A percentile compares a stretch with the other conserved stretches of the same genome.
Evolutionary conservation across 2,329 filamentous ascomycete species (phyloP).

Genomic region (Ciborinia camelliae): DNA sequence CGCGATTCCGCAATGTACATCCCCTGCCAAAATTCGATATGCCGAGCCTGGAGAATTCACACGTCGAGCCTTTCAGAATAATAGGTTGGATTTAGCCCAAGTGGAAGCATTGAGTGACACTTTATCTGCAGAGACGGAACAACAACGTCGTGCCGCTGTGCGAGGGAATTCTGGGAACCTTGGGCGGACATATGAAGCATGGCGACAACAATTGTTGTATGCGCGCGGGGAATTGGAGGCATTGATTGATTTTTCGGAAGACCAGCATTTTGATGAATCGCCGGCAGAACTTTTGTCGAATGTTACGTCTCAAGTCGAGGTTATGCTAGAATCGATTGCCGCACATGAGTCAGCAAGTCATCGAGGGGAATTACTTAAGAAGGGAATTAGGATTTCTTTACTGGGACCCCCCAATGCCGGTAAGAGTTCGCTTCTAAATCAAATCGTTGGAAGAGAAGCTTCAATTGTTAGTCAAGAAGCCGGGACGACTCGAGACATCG

Average conservation of each 20-base stretch:
- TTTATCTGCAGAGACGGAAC: conserved; percentile 75
- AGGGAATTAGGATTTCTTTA: conserved; percentile 81
- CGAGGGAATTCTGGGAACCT: conserved; percentile 69
- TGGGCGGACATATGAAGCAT: conserved; percentile 73
- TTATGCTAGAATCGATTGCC: conserved; percentile 60
- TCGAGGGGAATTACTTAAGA: conserved; percentile 76
- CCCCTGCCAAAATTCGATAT: conserved; percentile 60
- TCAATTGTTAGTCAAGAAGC: conserved; percentile 93
- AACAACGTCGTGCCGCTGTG: conserved; percentile 84
- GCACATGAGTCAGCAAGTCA: conserved; percentile 74
- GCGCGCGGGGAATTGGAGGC: conserved; percentile 91
- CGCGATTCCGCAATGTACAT: conserved; percentile 61
- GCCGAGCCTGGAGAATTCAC: conserved; percentile 97
- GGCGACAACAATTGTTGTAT: conserved; percentile 72
- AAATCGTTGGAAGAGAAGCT: conserved; percentile 84
- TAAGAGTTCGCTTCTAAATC: conserved; percentile 91
- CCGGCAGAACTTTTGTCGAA: conserved; percentile 67
- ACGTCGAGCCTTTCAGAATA: conserved; percentile 82
- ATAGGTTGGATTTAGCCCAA: conserved; percentile 81
- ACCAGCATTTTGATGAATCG: conserved; percentile 93
- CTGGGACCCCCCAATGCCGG: conserved; percentile 91
- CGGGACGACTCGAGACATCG: conserved; percentile 89
- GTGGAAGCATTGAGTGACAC: conserved; percentile 64
- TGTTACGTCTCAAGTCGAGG: conserved; percentile 61
- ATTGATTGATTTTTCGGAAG: conserved; percentile 94